These are phyloP conservation scores for Xerocomus nothofagi DNA, from an alignment of 1,284 basidiomycete genomes.

Conservation along the genomic window DNA sequence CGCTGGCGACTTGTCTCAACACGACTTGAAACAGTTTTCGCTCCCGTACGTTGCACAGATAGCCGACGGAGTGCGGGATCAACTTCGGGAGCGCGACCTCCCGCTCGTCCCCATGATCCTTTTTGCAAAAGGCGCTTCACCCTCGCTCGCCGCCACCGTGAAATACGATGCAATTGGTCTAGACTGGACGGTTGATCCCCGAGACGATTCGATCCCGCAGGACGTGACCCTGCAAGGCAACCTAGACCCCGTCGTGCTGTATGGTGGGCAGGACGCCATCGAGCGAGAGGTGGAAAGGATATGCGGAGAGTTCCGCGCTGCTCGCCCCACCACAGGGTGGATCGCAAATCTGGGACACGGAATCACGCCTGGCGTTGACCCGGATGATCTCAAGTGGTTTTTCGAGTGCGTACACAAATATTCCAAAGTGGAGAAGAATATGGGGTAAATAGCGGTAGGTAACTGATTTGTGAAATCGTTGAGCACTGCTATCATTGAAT, in stretches of 20 bases:
- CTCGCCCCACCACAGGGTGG: constrained; percentile 67
- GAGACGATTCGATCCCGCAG: constrained; percentile 38
- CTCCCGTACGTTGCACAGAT: constrained; percentile 68
- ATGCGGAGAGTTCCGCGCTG: constrained; percentile 70
- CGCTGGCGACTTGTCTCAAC: constrained; percentile 86
- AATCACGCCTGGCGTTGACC: constrained; percentile 94
- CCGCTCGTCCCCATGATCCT: constrained; percentile 78
- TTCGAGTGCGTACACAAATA: constrained; percentile 90
- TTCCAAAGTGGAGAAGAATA: constrained; percentile 38
- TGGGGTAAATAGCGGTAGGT: neutral
- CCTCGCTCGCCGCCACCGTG: constrained; percentile 57
- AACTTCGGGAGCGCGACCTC: constrained; percentile 55
- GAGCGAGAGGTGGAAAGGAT: constrained; percentile 85
- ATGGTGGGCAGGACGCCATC: constrained; percentile 87
- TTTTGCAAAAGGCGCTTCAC: constrained; percentile 92
- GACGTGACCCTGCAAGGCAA: constrained; percentile 90
- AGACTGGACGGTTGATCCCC: constrained; percentile 85
- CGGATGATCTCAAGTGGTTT: constrained; percentile 88
- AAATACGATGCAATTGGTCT: constrained; percentile 88
- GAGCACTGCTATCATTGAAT: constrained; percentile 14
- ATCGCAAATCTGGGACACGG: constrained; percentile 98
- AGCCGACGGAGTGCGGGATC: constrained; percentile 58
- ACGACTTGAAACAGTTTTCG: constrained; percentile 81
- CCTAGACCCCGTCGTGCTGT: constrained; percentile 87
- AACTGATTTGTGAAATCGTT: neutral